phyloP scores from a whole-genome alignment of 352 stramenopile species.

The Globisporangium sylvaticum region DNA sequence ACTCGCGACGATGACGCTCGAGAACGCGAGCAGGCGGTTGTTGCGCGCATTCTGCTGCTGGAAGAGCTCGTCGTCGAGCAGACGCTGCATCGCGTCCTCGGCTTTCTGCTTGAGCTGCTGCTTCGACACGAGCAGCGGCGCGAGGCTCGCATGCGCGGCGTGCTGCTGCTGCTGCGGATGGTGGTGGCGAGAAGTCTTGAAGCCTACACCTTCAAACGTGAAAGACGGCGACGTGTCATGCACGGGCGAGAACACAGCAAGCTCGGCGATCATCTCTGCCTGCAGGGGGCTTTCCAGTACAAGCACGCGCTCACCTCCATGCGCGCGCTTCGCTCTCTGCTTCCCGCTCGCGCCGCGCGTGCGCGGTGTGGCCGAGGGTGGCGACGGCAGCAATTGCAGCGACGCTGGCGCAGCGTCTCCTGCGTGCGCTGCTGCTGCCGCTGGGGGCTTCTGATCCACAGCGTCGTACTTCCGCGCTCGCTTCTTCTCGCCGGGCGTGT shows the following conservation, averaged over 20 bases:
- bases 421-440: neutral
- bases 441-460: slow-evolving; percentile 3
- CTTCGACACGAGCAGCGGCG: slow-evolving; percentile 10
- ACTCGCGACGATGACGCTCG: slow-evolving; percentile 16
- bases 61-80: slow-evolving; percentile 32
- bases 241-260: slow-evolving; percentile 15
- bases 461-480: slow-evolving; percentile 25
- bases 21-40: slow-evolving; percentile 27
- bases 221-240: slow-evolving; percentile 3
- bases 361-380: neutral
- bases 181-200: neutral
- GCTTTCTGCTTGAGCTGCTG: slow-evolving; percentile 19
- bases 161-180: slow-evolving; percentile 6
- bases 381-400: neutral
- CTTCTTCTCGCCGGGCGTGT: slow-evolving; percentile 43
- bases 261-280: slow-evolving; percentile 9
- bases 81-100: slow-evolving; percentile 17
- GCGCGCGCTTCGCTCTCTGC: neutral
- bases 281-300: slow-evolving; percentile 9
- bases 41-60: slow-evolving; percentile 20
- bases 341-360: slow-evolving; percentile 16
- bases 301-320: slow-evolving; percentile 5
- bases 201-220: slow-evolving; percentile 4
- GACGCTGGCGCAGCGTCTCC: neutral
- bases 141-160: slow-evolving; percentile 12